These are phyloP conservation scores for Pistacia integerrima DNA, from an alignment of 345 rosid genomes.

Conservation along the genomic window DNA sequence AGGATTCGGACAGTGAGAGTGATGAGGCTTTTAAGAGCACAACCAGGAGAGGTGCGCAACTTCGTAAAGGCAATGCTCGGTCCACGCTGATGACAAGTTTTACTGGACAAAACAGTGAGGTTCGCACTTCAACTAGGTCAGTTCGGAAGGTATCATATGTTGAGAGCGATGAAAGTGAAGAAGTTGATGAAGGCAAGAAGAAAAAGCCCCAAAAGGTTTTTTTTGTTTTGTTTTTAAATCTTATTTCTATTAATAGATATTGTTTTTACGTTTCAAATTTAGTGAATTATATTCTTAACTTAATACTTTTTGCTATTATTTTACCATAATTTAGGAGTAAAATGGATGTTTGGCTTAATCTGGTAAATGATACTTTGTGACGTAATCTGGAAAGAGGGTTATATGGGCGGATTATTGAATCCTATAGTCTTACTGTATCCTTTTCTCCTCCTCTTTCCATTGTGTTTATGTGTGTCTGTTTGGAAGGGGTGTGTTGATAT, in stretches of 20 bases:
- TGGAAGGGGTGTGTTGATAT: too few species aligned
- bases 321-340: neutral
- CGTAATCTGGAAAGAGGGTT: neutral
- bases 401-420: neutral
- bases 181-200: conserved; percentile 77
- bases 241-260: neutral
- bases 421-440: neutral
- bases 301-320: conserved; percentile 8
- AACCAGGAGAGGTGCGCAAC: conserved; percentile 61
- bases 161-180: conserved; percentile 99
- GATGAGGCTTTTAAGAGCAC: conserved; percentile 63
- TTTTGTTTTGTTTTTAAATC: neutral
- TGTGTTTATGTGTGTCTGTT: too few species aligned
- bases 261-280: conserved; percentile 11
- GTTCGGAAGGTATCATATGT: conserved; percentile 96
- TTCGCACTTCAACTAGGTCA: conserved; percentile 88
- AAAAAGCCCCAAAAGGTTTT: conserved; percentile 74
- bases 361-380: neutral
- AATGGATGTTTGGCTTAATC: neutral
- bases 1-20: conserved; percentile 66
- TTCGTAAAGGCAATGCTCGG: conserved; percentile 61
- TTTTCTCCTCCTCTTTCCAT: too few species aligned
- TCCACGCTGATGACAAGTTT: conserved; percentile 33
- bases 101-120: conserved; percentile 65
- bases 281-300: neutral